Evolutionary conservation across 345 rosid genomes (phyloP), one percentile per base, ranked within the genome.

Genomic region (Pistacia atlantica): DNA sequence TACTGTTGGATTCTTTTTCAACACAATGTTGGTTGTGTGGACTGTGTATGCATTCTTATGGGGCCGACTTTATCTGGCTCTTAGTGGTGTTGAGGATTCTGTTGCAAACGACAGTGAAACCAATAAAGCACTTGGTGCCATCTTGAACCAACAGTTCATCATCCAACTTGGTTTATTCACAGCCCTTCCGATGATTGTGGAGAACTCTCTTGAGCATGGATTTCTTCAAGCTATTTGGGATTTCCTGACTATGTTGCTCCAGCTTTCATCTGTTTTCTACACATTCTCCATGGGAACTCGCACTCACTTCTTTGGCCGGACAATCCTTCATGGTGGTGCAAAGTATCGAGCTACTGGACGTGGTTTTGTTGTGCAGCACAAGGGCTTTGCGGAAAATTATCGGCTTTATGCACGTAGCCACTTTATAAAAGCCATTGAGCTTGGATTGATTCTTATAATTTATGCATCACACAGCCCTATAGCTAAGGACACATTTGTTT

Each of bases 251-350:
- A 95, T 95, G 98, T 89, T 90, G 89, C 91, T 95, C 65, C 97
- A 95, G 85, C 97, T 95, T 61, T 93, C 99, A 76, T 95, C 98
- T 17, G 84, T 95, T 67, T 95, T 95, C 87, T 95, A 95, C 84
- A 89, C 99, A 48, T 95, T 95, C 77, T 93, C 99, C 66, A 85
- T 95, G 98, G 99, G 99, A 83, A 95, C 99, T 57, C 93, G 97
- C 73, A 89, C 92, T 17, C 99, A 95, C 86, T 95, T 85, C 87
- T 93, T 95, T 85, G 99, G 99, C 64, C 88, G 99, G 79, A 95
- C 99, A 22, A 80, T 93, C 74, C 96, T 95, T 78, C 99, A 95
- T 78, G 99, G 99, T 77, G 98, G 99, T 59, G 98, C 99, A 33
- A 95, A 93, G 86, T 95, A 95, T 76, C 90, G 99, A 4, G 99